Evolutionary conservation across 2,329 filamentous ascomycete species (phyloP).

Genomic region (Moelleriella libera): DNA sequence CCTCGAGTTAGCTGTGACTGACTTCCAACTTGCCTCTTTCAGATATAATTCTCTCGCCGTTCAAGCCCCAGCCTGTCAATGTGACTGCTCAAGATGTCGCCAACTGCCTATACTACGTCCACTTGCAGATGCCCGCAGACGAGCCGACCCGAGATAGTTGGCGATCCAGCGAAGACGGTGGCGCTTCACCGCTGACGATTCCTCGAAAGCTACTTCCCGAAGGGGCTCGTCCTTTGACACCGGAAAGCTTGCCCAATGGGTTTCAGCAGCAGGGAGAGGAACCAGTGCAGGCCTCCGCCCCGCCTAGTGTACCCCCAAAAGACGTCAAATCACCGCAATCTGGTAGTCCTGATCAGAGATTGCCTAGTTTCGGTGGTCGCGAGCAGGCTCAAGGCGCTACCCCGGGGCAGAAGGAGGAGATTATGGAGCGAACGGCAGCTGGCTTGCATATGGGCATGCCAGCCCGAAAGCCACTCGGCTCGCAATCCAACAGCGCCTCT

Average conservation of each 20-base stretch:
- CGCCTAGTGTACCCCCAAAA: not conserved
- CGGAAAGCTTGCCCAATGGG: slow-evolving; percentile 9
- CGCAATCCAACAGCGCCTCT: slow-evolving; percentile 7
- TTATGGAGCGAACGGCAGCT: slow-evolving; percentile 4
- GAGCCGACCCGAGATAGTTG: slow-evolving; percentile 27
- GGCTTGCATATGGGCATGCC: slow-evolving; percentile 8
- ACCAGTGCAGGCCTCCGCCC: not conserved
- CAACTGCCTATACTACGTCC: slow-evolving; percentile 81
- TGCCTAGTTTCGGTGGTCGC: not conserved
- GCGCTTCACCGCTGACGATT: slow-evolving; percentile 28
- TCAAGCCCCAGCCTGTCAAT: slow-evolving; percentile 78
- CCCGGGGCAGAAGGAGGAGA: not conserved
- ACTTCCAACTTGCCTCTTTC: not conserved
- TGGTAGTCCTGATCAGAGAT: not conserved
- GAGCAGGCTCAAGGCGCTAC: not conserved
- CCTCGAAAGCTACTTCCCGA: slow-evolving; percentile 36
- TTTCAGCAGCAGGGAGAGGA: slow-evolving; percentile 1
- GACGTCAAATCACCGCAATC: no score
- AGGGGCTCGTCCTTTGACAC: slow-evolving; percentile 12
- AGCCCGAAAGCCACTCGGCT: slow-evolving; percentile 14
- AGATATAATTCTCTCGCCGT: slow-evolving; percentile 87
- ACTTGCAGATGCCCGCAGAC: slow-evolving; percentile 45
- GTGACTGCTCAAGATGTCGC: slow-evolving; percentile 79
- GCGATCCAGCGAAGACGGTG: slow-evolving; percentile 28
- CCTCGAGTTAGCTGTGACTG: not conserved